Evolutionary conservation across 352 stramenopile species (phyloP).

Genomic region (Pythium dissimile): DNA sequence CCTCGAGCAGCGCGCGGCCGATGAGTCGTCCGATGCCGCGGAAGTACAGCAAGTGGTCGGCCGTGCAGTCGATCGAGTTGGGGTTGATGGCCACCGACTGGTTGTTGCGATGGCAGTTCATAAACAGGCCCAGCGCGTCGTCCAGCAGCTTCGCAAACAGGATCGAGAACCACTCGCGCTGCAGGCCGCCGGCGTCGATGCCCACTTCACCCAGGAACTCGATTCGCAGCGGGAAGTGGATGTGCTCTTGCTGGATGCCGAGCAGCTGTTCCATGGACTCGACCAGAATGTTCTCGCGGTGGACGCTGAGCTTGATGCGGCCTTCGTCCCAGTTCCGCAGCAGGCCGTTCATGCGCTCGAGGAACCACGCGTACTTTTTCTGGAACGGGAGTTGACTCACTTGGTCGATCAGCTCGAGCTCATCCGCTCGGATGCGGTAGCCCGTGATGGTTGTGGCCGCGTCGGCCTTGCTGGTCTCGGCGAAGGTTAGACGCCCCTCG

Average conservation of each 20-base stretch:
- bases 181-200: conserved; percentile 71
- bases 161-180: conserved; percentile 83
- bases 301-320: conserved; percentile 77
- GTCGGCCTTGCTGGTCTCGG: conserved; percentile 56
- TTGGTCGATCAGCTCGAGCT: conserved; percentile 62
- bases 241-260: conserved; percentile 65
- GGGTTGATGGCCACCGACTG: conserved; percentile 75
- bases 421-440: conserved; percentile 49
- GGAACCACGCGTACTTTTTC: conserved; percentile 83
- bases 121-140: conserved; percentile 67
- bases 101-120: conserved; percentile 67
- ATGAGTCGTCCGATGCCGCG: conserved; percentile 67
- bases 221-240: conserved; percentile 80
- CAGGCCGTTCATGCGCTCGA: conserved; percentile 64
- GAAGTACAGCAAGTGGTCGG: conserved; percentile 87
- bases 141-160: conserved; percentile 67
- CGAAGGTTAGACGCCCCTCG: conserved; percentile 55
- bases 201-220: conserved; percentile 83
- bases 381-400: conserved; percentile 68
- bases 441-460: conserved; percentile 59
- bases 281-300: conserved; percentile 68
- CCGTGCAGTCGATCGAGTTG: conserved; percentile 65
- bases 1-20: conserved; percentile 66
- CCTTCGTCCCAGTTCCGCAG: conserved; percentile 75
- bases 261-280: conserved; percentile 82